Conservation (phyloP, 2,329 filamentous ascomycete genomes). For the Albophoma yamanashiensis region DNA sequence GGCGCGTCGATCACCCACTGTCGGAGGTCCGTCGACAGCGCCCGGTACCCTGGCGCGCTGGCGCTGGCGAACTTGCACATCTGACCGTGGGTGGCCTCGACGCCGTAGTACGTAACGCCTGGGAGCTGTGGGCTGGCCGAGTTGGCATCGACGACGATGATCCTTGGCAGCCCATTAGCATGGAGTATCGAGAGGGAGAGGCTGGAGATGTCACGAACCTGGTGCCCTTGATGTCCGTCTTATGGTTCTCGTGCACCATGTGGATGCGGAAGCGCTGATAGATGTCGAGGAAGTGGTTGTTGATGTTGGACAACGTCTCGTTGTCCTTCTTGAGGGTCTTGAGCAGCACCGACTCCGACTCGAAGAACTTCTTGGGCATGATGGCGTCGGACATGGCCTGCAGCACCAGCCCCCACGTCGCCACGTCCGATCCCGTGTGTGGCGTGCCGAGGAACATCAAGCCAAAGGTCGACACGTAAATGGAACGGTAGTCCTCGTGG, state of each 20-base stretch:
- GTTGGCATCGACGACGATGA: slow-evolving; percentile 56
- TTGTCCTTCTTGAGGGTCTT: slow-evolving; percentile 63
- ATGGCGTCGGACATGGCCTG: slow-evolving; percentile 58
- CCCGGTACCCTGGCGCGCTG: slow-evolving; percentile 54
- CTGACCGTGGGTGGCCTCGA: slow-evolving; percentile 58
- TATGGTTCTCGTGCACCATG: slow-evolving; percentile 67
- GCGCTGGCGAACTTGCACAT: slow-evolving; percentile 64
- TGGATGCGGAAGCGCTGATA: slow-evolving; percentile 62
- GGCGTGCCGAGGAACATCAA: slow-evolving; percentile 71
- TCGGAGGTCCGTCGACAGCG: slow-evolving; percentile 35
- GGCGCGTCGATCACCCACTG: slow-evolving; percentile 46
- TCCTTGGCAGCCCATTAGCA: slow-evolving; percentile 12
- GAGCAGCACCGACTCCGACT: slow-evolving; percentile 57
- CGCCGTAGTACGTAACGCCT: slow-evolving; percentile 63
- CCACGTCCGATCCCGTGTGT: slow-evolving; percentile 58
- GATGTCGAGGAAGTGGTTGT: slow-evolving; percentile 60
- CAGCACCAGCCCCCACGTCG: slow-evolving; percentile 55
- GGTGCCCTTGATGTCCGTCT: slow-evolving; percentile 56
- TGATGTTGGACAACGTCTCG: slow-evolving; percentile 65
- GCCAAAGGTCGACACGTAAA: slow-evolving; percentile 66
- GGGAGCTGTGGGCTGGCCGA: slow-evolving; percentile 61
- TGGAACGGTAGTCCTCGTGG: slow-evolving; percentile 54
- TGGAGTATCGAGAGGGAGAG: neutral
- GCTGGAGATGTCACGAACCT: slow-evolving; percentile 24
- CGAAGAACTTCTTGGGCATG: slow-evolving; percentile 54